Base-by-base conservation (phyloP, 805 yeast genomes). In the Schwanniomyces sp. region DNA sequence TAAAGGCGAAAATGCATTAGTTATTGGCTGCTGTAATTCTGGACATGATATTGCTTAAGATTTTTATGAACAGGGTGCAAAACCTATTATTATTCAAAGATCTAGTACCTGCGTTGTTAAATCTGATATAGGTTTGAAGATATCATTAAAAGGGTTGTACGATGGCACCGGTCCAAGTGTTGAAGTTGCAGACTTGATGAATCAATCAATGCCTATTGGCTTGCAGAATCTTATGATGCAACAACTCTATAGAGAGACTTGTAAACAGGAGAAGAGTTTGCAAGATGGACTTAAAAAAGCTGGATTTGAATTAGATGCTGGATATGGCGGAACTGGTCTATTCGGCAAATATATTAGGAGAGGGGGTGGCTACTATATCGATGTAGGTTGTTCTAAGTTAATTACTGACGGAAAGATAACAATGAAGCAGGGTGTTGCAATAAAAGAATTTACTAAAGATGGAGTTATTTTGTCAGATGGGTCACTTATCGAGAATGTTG, bases 351-450 rank as follows among this genome's bases (percentile, higher is more conserved):
- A 72, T 50, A 62, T 59, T 51, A 59, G 76, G 43, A 63, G 72
- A 53, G 76, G 75, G 28, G 77, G 79, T 1, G 80, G 80, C 38
- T 75, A 74, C 54, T 75, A 75, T 53, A 71, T 70, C 47, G 78
- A 75, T 51, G 77, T 72, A 40, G 80, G 80, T 7, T 66, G 72
- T 48, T 70, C 77, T 29, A 63, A 61, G 36, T 55, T 68, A 48
- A 70, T 75, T 47, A 58, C 62, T 36, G 69, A 70, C 10, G 75
- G 72, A 12, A 69, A 69, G 49, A 67, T 75, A 48, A 57, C 61
- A 27, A 57, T 75, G 41, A 65, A 70, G 56, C 62, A 65, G 41
- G 72, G 74, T 7, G 60, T 53, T 40, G 54, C 56, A 16, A 64
- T 75, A 32, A 63, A 63, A 38, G 52, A 60, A 38, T 72, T 75